Evolutionary conservation across 805 yeast genomes (phyloP).

Genomic region (Wickerhamiella azyma): DNA sequence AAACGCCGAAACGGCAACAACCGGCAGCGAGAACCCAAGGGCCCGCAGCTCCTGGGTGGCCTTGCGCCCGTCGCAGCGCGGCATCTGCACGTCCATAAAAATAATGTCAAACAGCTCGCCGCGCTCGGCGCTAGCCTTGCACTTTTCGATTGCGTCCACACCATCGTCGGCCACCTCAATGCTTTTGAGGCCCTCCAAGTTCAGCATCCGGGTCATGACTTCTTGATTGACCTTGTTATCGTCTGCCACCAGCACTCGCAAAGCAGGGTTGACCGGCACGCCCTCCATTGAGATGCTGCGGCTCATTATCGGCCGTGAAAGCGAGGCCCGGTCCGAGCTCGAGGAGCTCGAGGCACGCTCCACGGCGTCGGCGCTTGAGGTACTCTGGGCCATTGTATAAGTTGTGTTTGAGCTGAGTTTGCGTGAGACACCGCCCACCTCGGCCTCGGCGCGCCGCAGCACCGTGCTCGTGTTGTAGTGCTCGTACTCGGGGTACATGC

Average conservation of each 20-base stretch:
- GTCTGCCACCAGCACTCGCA: constrained; percentile 71
- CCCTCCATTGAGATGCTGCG: constrained; percentile 9
- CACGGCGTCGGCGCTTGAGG: neutral
- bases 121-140: constrained; percentile 32
- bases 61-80: constrained; percentile 73
- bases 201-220: constrained; percentile 78
- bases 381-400: neutral
- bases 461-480: constrained; percentile 10
- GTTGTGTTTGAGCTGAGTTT: constrained; percentile 2
- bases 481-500: constrained; percentile 13
- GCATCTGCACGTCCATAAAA: constrained; percentile 98
- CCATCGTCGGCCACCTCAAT: constrained; percentile 83
- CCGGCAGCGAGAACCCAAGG: constrained; percentile 51
- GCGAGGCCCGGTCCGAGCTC: constrained; percentile 1
- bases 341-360: neutral
- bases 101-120: constrained; percentile 45
- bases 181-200: constrained; percentile 61
- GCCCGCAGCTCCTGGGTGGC: constrained; percentile 66
- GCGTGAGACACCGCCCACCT: constrained; percentile 5
- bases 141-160: constrained; percentile 64
- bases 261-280: constrained; percentile 7
- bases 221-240: constrained; percentile 91
- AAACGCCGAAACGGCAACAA: constrained; percentile 89
- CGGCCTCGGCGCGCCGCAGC: constrained; percentile 9
- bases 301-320: constrained; percentile 8